Base-by-base conservation (phyloP, 805 yeast genomes). In the Wickerhamiella azymoides region DNA sequence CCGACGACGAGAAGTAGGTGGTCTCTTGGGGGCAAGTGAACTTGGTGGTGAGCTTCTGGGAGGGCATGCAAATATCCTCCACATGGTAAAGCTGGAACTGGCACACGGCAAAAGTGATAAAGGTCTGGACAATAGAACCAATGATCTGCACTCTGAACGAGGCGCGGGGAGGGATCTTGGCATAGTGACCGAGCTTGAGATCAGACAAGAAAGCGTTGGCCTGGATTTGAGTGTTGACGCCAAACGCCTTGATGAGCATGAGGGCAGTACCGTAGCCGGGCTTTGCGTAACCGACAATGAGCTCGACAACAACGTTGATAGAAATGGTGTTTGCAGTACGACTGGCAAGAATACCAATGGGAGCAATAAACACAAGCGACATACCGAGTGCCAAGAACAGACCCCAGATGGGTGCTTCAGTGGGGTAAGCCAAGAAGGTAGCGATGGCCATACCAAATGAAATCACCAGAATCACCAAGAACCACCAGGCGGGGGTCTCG, bases 261-360 rank as follows among this genome's bases (percentile, higher is more conserved):
- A 77, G 67, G 0, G 83, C 81, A 67, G 49, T 79, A 26, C 76
- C 77, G 75, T 55, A 70, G 64, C 68, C 66, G 3, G 84, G 84
- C 16, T 77, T 64, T 44, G 79, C 72, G 55, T 76, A 77, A 2
- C 85, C 85, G 40, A 76, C 72, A 44, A 80, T 68, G 45, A 80
- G 63, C 55, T 79, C 84, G 8, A 76, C 73, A 42, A 80, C 60
- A 1, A 77, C 82, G 55, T 75, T 75, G 50, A 79, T 62, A 13
- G 79, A 77, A 49, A 78, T 68, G 3, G 69, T 55, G 41, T 63
- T 70, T 60, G 78, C 79, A 0, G 85, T 77, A 28, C 73, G 72
- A 5, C 84, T 75, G n/a, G 71, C 71, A 43, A 80, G 68, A 10
- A 80, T 63, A 8, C 80, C 74, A 27, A 78, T 65, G 13, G 86